Percentiles rank a stretch among this genome's conserved stretches.
Evolutionary conservation across 164 flowering plant genomes (phyloP).

Genomic region (Magnolia kwangsiensis): DNA sequence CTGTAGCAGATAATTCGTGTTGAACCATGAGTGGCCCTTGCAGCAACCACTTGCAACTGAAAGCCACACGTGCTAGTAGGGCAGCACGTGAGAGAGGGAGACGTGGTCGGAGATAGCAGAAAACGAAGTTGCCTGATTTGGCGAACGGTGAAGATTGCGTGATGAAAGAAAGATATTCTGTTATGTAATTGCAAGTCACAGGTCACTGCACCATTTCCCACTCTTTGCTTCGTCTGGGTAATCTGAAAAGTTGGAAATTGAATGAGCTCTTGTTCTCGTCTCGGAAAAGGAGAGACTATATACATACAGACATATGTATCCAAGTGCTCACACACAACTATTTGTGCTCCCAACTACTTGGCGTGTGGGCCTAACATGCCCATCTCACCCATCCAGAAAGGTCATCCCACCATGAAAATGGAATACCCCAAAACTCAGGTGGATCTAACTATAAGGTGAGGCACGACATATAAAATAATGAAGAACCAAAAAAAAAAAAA

Average conservation of each 20-base stretch:
- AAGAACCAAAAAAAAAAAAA: no score
- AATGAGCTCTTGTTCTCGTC: conserved; percentile 29
- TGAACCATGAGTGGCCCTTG: neutral
- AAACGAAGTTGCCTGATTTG: conserved; percentile 12
- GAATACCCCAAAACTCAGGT: no score
- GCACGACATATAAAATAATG: no score
- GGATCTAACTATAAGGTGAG: no score
- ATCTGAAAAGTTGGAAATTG: conserved; percentile 43
- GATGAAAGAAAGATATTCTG: conserved; percentile 35
- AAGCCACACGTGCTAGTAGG: conserved; percentile 25
- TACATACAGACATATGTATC: no score
- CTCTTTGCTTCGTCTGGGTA: conserved; percentile 11
- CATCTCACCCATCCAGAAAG: no score
- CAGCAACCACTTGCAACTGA: conserved; percentile 12
- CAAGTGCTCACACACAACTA: no score
- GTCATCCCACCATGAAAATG: no score
- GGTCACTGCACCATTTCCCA: conserved; percentile 10
- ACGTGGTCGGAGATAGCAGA: neutral
- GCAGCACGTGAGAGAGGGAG: conserved; percentile 23
- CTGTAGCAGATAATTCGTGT: no score
- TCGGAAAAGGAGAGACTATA: neutral
- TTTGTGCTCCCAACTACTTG: no score
- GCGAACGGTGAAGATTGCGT: conserved; percentile 26
- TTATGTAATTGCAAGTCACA: neutral
- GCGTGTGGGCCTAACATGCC: neutral